These are phyloP conservation scores for Paramecium caudatum DNA, from an alignment of 73 alveolate genomes.

Conservation along the genomic window DNA sequence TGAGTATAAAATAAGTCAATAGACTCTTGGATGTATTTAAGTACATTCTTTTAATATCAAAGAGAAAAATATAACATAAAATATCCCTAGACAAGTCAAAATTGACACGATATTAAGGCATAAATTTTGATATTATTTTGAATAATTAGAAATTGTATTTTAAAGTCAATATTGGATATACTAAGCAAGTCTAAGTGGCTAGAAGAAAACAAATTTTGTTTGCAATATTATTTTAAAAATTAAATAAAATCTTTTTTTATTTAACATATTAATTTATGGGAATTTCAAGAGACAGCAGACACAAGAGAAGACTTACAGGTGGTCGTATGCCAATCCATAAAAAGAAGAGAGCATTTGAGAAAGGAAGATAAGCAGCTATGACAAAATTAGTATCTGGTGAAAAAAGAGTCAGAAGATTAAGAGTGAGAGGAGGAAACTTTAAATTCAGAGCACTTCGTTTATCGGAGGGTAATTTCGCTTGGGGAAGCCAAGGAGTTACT, in stretches of 20 bases:
- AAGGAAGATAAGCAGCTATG: conserved; percentile 96
- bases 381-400: conserved; percentile 85
- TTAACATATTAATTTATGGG: conserved; percentile 85
- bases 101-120: not conserved
- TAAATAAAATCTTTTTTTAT: conserved; percentile 44
- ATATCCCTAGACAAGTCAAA: not conserved
- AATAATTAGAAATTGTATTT: not conserved
- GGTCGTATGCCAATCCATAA: conserved; percentile 98
- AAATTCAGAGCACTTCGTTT: conserved; percentile 96
- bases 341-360: conserved; percentile 98
- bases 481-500: conserved; percentile 91
- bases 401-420: conserved; percentile 79
- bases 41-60: not conserved
- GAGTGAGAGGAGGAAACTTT: conserved; percentile 95
- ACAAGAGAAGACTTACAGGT: conserved; percentile 97
- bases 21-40: not conserved
- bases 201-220: not conserved
- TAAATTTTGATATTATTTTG: not conserved
- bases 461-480: conserved; percentile 94
- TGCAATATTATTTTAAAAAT: conserved; percentile 25
- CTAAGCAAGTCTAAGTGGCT: not conserved
- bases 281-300: conserved; percentile 96
- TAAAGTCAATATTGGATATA: not conserved
- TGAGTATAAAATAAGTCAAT: conserved; percentile 10
- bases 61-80: not conserved